phyloP scores from a whole-genome alignment of 1,284 basidiomycete species.

The Ustilago shanxiensis region DNA sequence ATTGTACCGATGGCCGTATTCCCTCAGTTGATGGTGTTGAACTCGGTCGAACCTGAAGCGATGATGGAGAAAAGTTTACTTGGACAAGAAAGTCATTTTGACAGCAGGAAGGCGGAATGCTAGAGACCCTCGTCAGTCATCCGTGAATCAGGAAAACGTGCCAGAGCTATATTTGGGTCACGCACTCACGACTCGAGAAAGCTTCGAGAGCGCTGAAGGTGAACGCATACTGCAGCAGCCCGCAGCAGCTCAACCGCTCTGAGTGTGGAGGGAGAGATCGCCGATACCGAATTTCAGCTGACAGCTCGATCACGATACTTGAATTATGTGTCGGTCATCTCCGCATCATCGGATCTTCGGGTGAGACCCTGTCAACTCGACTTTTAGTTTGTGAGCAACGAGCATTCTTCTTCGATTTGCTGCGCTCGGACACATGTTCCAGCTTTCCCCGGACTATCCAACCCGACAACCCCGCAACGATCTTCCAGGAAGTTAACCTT shows the following conservation, averaged over 20 bases:
- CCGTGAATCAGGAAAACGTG: background rate
- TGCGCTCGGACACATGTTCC: conserved; percentile 4
- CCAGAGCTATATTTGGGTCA: conserved; percentile 14
- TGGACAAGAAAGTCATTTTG: too few species aligned
- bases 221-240: conserved; percentile 16
- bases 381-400: too few species aligned
- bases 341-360: conserved; percentile 46
- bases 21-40: too few species aligned
- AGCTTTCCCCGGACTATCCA: conserved; percentile 7
- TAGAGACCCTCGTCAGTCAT: background rate
- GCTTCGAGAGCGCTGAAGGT: conserved; percentile 2
- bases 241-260: background rate
- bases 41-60: background rate
- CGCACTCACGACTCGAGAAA: background rate
- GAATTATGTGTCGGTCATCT: conserved; percentile 30
- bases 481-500: background rate
- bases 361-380: too few species aligned
- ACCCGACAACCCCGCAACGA: conserved; percentile 15
- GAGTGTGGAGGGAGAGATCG: conserved; percentile 22
- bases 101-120: too few species aligned
- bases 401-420: background rate
- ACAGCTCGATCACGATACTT: background rate
- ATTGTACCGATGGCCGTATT: too few species aligned
- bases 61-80: background rate
- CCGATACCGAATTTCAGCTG: background rate